Evolutionary conservation across 208 protist species (phyloP).

Genomic region (Vickermania spadyakhi): DNA sequence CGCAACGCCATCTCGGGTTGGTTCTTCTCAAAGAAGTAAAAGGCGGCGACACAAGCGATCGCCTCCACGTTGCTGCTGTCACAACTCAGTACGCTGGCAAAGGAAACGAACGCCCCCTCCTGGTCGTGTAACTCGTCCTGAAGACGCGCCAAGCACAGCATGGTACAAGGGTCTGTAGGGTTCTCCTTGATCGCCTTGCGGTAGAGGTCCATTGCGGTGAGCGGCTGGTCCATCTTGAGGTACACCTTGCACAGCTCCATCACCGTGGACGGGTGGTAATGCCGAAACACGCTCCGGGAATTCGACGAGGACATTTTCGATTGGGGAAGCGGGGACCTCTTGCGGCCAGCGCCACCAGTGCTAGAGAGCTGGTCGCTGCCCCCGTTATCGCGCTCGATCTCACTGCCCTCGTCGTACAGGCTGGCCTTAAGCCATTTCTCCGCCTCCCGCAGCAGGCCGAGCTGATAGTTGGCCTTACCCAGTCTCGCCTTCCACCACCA

Average conservation of each 20-base stretch:
- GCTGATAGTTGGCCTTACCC: constrained; percentile 91
- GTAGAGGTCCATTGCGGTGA: constrained; percentile 90
- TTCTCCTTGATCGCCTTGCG: constrained; percentile 58
- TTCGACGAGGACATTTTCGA: not conserved
- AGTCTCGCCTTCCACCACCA: constrained; percentile 95
- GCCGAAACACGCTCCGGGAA: constrained; percentile 9
- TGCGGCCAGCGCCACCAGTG: not conserved
- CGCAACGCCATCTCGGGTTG: constrained; percentile 91
- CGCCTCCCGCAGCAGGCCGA: constrained; percentile 92
- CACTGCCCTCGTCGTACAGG: constrained; percentile 27
- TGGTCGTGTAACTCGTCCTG: constrained; percentile 88
- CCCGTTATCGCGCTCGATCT: not conserved
- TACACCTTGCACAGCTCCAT: constrained; percentile 93
- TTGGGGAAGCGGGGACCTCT: not conserved
- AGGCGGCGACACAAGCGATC: constrained; percentile 89
- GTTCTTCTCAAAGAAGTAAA: constrained; percentile 92
- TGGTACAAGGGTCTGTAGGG: constrained; percentile 78
- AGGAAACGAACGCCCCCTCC: constrained; percentile 62
- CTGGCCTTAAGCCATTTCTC: constrained; percentile 86
- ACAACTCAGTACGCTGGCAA: constrained; percentile 72
- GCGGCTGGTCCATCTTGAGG: constrained; percentile 89
- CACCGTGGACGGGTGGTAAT: constrained; percentile 79
- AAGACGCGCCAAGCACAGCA: constrained; percentile 83
- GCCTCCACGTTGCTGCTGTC: constrained; percentile 92
- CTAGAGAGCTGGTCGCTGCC: not conserved